Conservation (phyloP, 208 protist species). For the Spongospora subterranea region DNA sequence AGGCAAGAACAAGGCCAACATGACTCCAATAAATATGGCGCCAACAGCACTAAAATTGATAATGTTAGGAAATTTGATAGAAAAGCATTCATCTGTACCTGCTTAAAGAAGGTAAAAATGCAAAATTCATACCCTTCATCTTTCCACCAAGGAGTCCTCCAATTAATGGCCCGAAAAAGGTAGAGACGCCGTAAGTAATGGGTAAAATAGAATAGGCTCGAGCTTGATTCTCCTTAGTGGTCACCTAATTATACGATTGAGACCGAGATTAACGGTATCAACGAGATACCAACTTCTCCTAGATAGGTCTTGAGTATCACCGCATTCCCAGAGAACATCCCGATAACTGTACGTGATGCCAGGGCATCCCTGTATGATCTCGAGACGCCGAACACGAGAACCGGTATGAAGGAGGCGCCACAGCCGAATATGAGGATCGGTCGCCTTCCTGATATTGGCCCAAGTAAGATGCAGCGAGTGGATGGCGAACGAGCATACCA, state of each 20-base stretch:
- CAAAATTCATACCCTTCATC: neutral
- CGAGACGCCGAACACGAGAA: neutral
- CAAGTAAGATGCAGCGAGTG: neutral
- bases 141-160: conserved; percentile 1
- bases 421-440: neutral
- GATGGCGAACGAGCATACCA: neutral
- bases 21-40: no score
- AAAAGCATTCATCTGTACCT: neutral
- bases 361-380: neutral
- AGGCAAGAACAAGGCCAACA: no score
- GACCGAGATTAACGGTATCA: neutral
- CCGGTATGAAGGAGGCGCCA: neutral
- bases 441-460: neutral
- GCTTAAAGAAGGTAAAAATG: neutral
- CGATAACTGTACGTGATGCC: neutral
- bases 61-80: no score
- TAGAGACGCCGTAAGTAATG: neutral
- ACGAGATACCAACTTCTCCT: neutral
- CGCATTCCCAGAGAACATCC: neutral
- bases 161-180: neutral
- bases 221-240: conserved; percentile 31
- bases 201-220: neutral
- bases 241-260: neutral
- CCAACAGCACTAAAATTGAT: no score
- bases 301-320: conserved; percentile 30